These are phyloP conservation scores for Jacaranda copaia DNA, from an alignment of 257 asterid species.

Conservation along the genomic window DNA sequence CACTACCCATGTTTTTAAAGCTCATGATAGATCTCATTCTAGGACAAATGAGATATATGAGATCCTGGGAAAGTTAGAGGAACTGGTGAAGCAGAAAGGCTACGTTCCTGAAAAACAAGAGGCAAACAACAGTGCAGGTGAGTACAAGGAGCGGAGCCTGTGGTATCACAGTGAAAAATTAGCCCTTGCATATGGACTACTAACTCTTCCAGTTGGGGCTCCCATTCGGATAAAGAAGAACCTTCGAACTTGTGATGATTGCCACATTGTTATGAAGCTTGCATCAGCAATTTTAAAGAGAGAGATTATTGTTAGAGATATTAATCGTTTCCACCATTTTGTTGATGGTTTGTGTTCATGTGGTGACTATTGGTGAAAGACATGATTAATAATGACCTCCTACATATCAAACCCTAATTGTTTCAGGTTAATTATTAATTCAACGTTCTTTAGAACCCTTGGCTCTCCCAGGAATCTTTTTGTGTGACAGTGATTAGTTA, in stretches of 20 bases:
- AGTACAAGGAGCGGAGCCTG: slow-evolving; percentile 43
- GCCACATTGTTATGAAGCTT: slow-evolving; percentile 54
- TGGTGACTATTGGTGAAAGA: slow-evolving; percentile 52
- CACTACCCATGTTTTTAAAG: slow-evolving; percentile 50
- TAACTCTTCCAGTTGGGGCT: slow-evolving; percentile 48
- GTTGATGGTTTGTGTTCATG: slow-evolving; percentile 54
- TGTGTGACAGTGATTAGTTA: not conserved
- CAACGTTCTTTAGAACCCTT: not conserved
- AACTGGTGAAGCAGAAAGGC: slow-evolving; percentile 54
- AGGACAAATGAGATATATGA: slow-evolving; percentile 49
- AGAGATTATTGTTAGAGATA: slow-evolving; percentile 56
- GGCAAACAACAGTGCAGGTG: slow-evolving; percentile 32
- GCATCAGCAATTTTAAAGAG: slow-evolving; percentile 51
- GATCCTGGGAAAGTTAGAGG: slow-evolving; percentile 51
- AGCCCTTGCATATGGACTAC: slow-evolving; percentile 52
- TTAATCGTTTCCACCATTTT: slow-evolving; percentile 55
- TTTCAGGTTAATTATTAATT: slow-evolving; percentile 4
- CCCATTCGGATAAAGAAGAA: slow-evolving; percentile 60
- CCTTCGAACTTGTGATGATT: slow-evolving; percentile 51
- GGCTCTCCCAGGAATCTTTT: not conserved
- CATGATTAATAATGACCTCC: not conserved
- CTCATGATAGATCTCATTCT: slow-evolving; percentile 51
- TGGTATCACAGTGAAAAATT: slow-evolving; percentile 59
- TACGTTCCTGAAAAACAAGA: slow-evolving; percentile 40
- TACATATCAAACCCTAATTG: not conserved